Evolutionary conservation across 1,284 basidiomycete genomes (phyloP).

Genomic region (Ceratobasidium sp.): DNA sequence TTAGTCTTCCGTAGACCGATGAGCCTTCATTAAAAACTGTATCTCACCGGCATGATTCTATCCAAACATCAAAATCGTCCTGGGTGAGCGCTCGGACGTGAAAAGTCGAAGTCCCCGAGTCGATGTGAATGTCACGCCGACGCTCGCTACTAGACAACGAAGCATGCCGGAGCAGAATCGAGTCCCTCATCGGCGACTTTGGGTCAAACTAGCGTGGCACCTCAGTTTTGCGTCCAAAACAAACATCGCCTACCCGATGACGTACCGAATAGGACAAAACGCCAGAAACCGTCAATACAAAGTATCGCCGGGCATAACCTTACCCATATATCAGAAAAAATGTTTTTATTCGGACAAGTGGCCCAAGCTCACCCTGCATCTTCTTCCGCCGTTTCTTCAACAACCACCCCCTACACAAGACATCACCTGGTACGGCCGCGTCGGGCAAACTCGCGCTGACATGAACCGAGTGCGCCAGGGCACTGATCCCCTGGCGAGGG

Average conservation of each 20-base stretch:
- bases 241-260: neutral
- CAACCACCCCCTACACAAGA: conserved; percentile 67
- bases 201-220: conserved; percentile 58
- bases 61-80: conserved; percentile 80
- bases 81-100: conserved; percentile 77
- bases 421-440: conserved; percentile 26
- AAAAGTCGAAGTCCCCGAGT: conserved; percentile 78
- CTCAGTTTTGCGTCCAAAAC: too few relatives aligned
- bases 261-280: conserved; percentile 75
- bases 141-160: conserved; percentile 74
- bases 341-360: conserved; percentile 33
- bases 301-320: conserved; percentile 88
- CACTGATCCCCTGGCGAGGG: conserved; percentile 22
- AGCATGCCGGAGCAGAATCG: conserved; percentile 71
- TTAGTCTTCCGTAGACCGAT: conserved; percentile 3
- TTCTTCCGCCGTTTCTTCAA: conserved; percentile 84
- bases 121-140: conserved; percentile 80
- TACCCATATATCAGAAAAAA: conserved; percentile 45
- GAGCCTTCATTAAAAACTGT: neutral
- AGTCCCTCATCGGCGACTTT: conserved; percentile 74
- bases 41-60: conserved; percentile 72
- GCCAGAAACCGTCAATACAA: conserved; percentile 72
- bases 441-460: conserved; percentile 22
- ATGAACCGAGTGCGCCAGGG: conserved; percentile 29
- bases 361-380: conserved; percentile 72